These are phyloP conservation scores for Nigrograna mackinnonii DNA, from an alignment of 2,329 filamentous ascomycete genomes.

Conservation along the genomic window DNA sequence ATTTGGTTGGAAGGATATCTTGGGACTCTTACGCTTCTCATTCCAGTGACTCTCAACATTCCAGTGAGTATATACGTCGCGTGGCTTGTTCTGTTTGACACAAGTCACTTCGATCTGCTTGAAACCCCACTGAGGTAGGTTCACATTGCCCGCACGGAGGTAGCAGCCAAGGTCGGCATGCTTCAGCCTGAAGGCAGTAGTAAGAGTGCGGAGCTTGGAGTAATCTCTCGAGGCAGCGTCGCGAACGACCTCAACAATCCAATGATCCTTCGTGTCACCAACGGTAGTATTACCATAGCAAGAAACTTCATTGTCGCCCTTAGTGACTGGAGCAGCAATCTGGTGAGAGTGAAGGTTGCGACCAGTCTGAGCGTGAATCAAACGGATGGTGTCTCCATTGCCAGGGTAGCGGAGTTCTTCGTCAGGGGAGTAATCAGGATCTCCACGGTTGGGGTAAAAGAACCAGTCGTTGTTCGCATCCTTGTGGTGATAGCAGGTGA, in stretches of 20 bases:
- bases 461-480: constrained; percentile 99
- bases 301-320: constrained; percentile 90
- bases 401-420: constrained; percentile 73
- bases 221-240: constrained; percentile 87
- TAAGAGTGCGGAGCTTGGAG: constrained; percentile 85
- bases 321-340: constrained; percentile 85
- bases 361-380: constrained; percentile 93
- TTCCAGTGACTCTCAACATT: constrained; percentile 96
- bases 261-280: constrained; percentile 97
- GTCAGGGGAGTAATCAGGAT: constrained; percentile 73
- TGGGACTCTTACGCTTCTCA: constrained; percentile 74
- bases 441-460: constrained; percentile 88
- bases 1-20: neutral
- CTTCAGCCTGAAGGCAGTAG: constrained; percentile 86
- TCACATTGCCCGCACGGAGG: constrained; percentile 90
- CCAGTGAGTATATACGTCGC: constrained; percentile 97
- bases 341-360: constrained; percentile 96
- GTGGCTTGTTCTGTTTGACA: constrained; percentile 87
- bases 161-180: constrained; percentile 87
- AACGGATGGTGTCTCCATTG: constrained; percentile 76
- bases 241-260: constrained; percentile 87
- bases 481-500: constrained; percentile 99
- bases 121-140: constrained; percentile 98
- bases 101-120: constrained; percentile 99
- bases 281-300: constrained; percentile 94